These are phyloP conservation scores for Remersonia thermophila DNA, from an alignment of 2,329 filamentous ascomycete genomes.

Conservation along the genomic window DNA sequence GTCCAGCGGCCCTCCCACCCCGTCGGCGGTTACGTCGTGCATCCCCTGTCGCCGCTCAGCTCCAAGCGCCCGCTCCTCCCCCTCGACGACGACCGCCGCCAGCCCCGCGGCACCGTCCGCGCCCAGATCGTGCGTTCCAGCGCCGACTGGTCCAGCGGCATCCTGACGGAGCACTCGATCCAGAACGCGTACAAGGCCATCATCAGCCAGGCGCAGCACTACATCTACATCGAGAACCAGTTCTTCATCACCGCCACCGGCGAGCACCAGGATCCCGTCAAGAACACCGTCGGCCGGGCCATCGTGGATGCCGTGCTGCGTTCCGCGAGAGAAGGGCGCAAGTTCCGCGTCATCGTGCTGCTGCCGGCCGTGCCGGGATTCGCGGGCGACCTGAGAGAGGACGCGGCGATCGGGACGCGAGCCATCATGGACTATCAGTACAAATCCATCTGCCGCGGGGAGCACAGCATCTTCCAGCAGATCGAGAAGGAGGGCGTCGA, in stretches of 20 bases:
- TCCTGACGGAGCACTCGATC: constrained; percentile 59
- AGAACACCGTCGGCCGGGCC: constrained; percentile 75
- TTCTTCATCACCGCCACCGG: constrained; percentile 96
- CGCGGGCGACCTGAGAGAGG: constrained; percentile 62
- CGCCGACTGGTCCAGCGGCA: constrained; percentile 52
- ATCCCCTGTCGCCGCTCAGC: constrained; percentile 60
- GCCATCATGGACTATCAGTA: constrained; percentile 89
- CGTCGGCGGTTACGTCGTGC: constrained; percentile 73
- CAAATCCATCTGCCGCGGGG: constrained; percentile 63
- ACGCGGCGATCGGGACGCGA: constrained; percentile 62
- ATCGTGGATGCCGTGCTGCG: constrained; percentile 84
- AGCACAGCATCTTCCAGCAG: constrained; percentile 74
- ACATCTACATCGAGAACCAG: constrained; percentile 77
- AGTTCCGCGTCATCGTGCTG: constrained; percentile 80
- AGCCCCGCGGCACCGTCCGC: constrained; percentile 59
- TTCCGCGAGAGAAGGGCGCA: constrained; percentile 69
- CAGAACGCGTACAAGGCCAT: constrained; percentile 69
- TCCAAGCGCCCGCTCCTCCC: constrained; percentile 39
- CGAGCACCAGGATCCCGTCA: constrained; percentile 71
- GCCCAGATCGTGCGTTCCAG: constrained; percentile 85
- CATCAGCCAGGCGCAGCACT: constrained; percentile 57
- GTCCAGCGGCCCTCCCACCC: constrained; percentile 84
- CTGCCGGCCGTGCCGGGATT: constrained; percentile 84
- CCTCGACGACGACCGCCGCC: constrained; percentile 5
- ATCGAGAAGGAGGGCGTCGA: constrained; percentile 62